These are phyloP conservation scores for Dioscorea cayenensis DNA, from an alignment of 116 monocot genomes.

Conservation along the genomic window DNA sequence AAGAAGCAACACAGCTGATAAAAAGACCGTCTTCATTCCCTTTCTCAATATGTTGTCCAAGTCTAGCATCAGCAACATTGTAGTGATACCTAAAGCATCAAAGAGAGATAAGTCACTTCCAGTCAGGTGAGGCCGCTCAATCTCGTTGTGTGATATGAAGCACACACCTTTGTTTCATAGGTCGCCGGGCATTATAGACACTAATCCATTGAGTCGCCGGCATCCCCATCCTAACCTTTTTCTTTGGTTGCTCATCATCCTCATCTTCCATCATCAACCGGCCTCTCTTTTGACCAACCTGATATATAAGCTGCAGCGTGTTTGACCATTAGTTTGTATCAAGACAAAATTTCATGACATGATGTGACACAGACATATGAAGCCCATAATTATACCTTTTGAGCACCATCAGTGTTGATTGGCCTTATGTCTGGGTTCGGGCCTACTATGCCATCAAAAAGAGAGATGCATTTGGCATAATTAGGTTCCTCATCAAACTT, in stretches of 20 bases:
- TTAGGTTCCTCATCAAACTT: conserved; percentile 99
- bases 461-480: conserved; percentile 84
- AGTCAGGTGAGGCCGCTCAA: not conserved
- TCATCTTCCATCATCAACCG: conserved; percentile 77
- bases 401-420: conserved; percentile 95
- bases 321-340: conserved; percentile 29
- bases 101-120: not conserved
- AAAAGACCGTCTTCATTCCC: conserved; percentile 95
- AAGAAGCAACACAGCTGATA: conserved; percentile 83
- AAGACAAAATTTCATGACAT: not conserved
- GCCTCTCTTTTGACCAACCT: conserved; percentile 97
- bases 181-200: conserved; percentile 80
- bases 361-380: too few relatives aligned
- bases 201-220: conserved; percentile 98
- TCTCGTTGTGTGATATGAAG: not conserved
- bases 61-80: conserved; percentile 83
- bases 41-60: conserved; percentile 87
- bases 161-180: conserved; percentile 92
- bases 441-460: conserved; percentile 90
- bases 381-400: conserved; percentile 53
- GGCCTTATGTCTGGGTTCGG: conserved; percentile 96
- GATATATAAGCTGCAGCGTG: conserved; percentile 67
- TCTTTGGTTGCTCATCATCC: conserved; percentile 85
- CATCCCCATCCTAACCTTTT: conserved; percentile 84
- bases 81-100: conserved; percentile 80